Evolutionary conservation across 2,329 filamentous ascomycete genomes (phyloP).

Genomic region (Parafenestella ontariensis): DNA sequence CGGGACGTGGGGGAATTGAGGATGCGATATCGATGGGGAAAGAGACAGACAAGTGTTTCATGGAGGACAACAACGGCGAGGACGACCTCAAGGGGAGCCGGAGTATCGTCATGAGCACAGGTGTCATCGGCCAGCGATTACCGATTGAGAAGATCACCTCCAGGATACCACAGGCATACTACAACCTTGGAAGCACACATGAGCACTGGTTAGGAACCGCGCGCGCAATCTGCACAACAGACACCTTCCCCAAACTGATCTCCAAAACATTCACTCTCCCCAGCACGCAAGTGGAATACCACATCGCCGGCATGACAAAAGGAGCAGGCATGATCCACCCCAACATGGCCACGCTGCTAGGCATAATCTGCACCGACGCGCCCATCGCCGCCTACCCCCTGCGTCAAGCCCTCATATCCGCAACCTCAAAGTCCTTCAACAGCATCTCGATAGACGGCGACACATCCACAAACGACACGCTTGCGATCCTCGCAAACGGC

Average conservation of each 20-base stretch:
- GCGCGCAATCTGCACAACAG: slow-evolving; percentile 94
- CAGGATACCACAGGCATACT: slow-evolving; percentile 79
- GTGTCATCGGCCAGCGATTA: slow-evolving; percentile 92
- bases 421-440: slow-evolving; percentile 89
- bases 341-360: slow-evolving; percentile 96
- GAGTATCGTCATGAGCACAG: slow-evolving; percentile 98
- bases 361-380: slow-evolving; percentile 90
- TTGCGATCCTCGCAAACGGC: slow-evolving; percentile 94
- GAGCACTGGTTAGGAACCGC: slow-evolving; percentile 87
- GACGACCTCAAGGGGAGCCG: slow-evolving; percentile 58
- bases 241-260: slow-evolving; percentile 96
- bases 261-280: slow-evolving; percentile 85
- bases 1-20: slow-evolving; percentile 85
- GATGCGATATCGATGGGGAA: slow-evolving; percentile 86
- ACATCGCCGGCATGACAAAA: slow-evolving; percentile 94
- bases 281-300: slow-evolving; percentile 78
- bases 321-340: slow-evolving; percentile 99
- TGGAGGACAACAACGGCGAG: slow-evolving; percentile 39
- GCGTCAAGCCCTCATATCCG: slow-evolving; percentile 72
- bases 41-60: slow-evolving; percentile 73
- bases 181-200: slow-evolving; percentile 75
- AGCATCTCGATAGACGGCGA: slow-evolving; percentile 96
- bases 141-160: slow-evolving; percentile 89
- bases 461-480: slow-evolving; percentile 96
- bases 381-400: slow-evolving; percentile 75